Conservation (phyloP, 192 early-diverging fungal genomes). For the Podila epigama region DNA sequence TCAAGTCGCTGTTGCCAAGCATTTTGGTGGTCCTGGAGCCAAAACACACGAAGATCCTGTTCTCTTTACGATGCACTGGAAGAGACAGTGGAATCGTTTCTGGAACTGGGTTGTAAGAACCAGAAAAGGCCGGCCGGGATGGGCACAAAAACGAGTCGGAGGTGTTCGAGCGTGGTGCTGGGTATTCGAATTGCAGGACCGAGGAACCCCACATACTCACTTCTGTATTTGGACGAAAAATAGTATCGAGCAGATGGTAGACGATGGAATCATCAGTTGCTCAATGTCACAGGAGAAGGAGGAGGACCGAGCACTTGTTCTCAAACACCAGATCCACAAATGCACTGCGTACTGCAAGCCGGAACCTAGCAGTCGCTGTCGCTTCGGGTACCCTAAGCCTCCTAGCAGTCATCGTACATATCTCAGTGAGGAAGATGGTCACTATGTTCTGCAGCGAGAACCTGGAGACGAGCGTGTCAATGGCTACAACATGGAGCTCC, state of each 20-base stretch:
- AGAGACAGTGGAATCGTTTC: conserved; percentile 20
- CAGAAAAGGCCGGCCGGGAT: conserved; percentile 18
- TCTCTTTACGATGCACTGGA: conserved; percentile 35
- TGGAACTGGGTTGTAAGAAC: conserved; percentile 14
- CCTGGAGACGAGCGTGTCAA: conserved; percentile 15
- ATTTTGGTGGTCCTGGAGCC: conserved; percentile 17
- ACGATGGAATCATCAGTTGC: conserved; percentile 9
- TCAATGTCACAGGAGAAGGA: not conserved
- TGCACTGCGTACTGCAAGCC: conserved; percentile 20
- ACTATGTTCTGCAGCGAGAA: conserved; percentile 17
- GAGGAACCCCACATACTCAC: conserved; percentile 10
- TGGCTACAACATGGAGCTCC: conserved; percentile 28
- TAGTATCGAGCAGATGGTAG: conserved; percentile 10
- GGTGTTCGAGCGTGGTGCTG: conserved; percentile 20
- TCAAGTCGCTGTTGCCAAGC: conserved; percentile 19
- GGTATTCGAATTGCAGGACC: conserved; percentile 23
- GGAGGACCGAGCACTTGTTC: conserved; percentile 17
- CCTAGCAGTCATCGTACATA: conserved; percentile 2
- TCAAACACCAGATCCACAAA: conserved; percentile 26
- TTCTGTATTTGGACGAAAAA: conserved; percentile 15
- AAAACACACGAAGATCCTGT: conserved; percentile 23
- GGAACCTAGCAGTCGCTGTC: not conserved
- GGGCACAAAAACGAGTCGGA: not conserved
- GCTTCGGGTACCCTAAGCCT: conserved; percentile 11
- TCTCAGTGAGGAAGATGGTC: conserved; percentile 6